Conservation (phyloP, 179 eudicot genomes). For the Heliamphora pulchella region DNA sequence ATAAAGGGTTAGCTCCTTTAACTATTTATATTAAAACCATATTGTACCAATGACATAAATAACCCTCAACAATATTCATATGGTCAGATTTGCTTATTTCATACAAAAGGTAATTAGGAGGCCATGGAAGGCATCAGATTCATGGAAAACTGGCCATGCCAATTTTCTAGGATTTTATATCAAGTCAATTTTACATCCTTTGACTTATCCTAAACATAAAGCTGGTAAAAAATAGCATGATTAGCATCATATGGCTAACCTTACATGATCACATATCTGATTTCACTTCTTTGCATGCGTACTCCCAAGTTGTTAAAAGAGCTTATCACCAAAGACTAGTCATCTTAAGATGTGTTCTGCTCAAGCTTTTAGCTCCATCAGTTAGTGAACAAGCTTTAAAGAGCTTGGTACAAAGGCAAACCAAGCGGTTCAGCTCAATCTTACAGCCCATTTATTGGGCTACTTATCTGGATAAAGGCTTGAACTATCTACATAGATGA, state of each 20-base stretch:
- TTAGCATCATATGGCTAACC: not conserved
- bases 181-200: not conserved
- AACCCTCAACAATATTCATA: not conserved
- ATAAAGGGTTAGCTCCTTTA: too few relatives aligned
- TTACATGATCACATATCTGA: not conserved
- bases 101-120: not conserved
- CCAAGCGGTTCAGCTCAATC: not conserved
- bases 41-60: too few relatives aligned
- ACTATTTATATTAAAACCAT: too few relatives aligned
- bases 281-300: not conserved
- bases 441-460: not conserved
- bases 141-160: not conserved
- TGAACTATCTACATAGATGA: not conserved
- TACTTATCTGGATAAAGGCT: not conserved
- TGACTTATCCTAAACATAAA: not conserved
- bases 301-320: not conserved
- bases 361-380: not conserved
- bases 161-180: not conserved
- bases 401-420: not conserved
- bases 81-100: not conserved
- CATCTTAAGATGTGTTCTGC: too few relatives aligned
- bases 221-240: not conserved
- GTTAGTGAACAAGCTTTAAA: not conserved
- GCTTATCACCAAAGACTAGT: too few relatives aligned
- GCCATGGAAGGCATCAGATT: not conserved